phyloP scores from a whole-genome alignment of 1,284 basidiomycete species.

The Ustilago sp. region DNA sequence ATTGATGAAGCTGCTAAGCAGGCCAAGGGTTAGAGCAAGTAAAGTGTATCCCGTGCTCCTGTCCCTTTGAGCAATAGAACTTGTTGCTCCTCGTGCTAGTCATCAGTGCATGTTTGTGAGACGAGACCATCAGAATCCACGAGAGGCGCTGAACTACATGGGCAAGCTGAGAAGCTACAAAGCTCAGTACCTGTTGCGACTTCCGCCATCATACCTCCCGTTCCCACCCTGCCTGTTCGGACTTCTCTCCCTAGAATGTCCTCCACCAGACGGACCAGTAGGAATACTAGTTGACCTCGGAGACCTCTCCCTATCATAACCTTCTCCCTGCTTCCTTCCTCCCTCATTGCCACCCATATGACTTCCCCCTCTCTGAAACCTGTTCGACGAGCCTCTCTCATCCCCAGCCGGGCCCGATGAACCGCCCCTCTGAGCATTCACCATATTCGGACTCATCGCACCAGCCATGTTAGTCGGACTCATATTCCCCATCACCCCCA shows the following conservation, averaged over 20 bases:
- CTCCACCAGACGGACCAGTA: background rate
- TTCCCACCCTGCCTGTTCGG: constrained; percentile 17
- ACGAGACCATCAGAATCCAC: no score
- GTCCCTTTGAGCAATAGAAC: background rate
- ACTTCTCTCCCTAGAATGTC: constrained; percentile 36
- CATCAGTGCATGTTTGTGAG: no score
- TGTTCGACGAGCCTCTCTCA: constrained; percentile 5
- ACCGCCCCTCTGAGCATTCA: constrained; percentile 23
- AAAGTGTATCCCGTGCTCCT: background rate
- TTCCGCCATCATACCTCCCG: constrained; percentile 31
- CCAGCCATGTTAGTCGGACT: constrained; percentile 1
- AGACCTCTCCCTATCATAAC: constrained; percentile 29
- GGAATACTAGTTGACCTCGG: constrained; percentile 13
- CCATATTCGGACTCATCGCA: constrained; percentile 47
- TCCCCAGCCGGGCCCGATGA: constrained; percentile 9
- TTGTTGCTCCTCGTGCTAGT: background rate
- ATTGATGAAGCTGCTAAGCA: constrained; percentile 40
- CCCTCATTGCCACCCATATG: constrained; percentile 1
- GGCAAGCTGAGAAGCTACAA: background rate
- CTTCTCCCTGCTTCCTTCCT: constrained; percentile 2
- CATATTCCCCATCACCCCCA: constrained; percentile 71
- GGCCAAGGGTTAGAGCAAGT: constrained; percentile 24
- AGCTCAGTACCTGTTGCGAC: constrained; percentile 38
- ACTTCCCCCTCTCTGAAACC: constrained; percentile 29
- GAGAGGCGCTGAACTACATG: background rate